phyloP scores from a whole-genome alignment of 352 stramenopile genomes.

The Phytophthora brassicae region DNA sequence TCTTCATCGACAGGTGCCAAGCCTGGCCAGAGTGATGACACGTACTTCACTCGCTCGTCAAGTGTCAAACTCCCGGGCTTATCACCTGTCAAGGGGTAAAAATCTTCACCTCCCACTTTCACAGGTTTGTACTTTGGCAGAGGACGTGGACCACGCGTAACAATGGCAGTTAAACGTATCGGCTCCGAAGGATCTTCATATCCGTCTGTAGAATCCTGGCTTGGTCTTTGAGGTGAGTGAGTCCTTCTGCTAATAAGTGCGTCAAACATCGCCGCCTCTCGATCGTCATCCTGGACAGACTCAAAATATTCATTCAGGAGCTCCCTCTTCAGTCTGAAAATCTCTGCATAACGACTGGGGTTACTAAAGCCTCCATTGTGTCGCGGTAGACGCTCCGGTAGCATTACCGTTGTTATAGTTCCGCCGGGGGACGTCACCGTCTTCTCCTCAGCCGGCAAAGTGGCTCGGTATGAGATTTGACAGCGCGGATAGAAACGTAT shows the following conservation, averaged over 20 bases:
- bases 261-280: constrained; percentile 40
- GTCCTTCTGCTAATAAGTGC: constrained; percentile 30
- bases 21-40: constrained; percentile 67
- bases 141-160: constrained; percentile 7
- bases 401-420: constrained; percentile 50
- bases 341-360: constrained; percentile 63
- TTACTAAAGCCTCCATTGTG: constrained; percentile 80
- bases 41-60: constrained; percentile 63
- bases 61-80: constrained; percentile 44
- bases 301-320: constrained; percentile 63
- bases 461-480: constrained; percentile 73
- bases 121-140: constrained; percentile 57
- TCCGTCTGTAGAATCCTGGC: neutral
- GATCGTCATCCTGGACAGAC: constrained; percentile 34
- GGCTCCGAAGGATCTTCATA: constrained; percentile 4
- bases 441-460: constrained; percentile 60
- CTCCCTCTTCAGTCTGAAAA: constrained; percentile 68
- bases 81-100: constrained; percentile 43
- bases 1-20: constrained; percentile 64
- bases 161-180: constrained; percentile 9
- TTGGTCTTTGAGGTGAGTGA: constrained; percentile 15
- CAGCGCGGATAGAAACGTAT: constrained; percentile 66
- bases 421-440: constrained; percentile 53
- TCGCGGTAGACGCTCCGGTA: constrained; percentile 43
- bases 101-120: constrained; percentile 48